phyloP scores from a whole-genome alignment of 2,329 filamentous ascomycete genomes.

The Diaporthe humulicola region DNA sequence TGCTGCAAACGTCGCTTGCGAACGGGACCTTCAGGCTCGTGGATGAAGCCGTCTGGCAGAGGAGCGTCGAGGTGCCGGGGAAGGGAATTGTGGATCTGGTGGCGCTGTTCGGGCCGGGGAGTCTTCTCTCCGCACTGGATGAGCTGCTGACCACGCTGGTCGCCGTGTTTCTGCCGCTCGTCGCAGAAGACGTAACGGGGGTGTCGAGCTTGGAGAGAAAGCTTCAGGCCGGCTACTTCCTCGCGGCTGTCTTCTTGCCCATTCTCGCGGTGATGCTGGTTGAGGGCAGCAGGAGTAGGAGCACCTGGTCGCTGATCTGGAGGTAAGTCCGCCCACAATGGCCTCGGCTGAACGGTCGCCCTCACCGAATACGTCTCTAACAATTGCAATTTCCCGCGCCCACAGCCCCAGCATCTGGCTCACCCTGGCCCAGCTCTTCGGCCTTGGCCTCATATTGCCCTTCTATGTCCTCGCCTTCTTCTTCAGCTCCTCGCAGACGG shows the following conservation, averaged over 20 bases:
- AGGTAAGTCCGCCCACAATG: neutral
- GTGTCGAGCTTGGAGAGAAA: slow-evolving; percentile 15
- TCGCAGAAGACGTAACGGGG: neutral
- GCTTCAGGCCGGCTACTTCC: slow-evolving; percentile 24
- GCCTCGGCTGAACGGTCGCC: neutral
- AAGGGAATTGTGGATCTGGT: neutral
- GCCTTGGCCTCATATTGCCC: slow-evolving; percentile 30
- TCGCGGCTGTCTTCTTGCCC: neutral
- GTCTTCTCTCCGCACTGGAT: neutral
- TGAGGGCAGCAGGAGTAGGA: slow-evolving; percentile 31
- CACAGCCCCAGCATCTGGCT: slow-evolving; percentile 24
- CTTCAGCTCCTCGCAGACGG: slow-evolving; percentile 13
- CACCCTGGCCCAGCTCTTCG: slow-evolving; percentile 21
- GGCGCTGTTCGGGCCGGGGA: neutral
- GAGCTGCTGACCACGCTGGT: slow-evolving; percentile 11
- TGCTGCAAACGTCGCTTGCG: neutral
- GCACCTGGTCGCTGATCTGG: slow-evolving; percentile 20
- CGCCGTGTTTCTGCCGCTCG: slow-evolving; percentile 15
- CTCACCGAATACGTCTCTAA: neutral
- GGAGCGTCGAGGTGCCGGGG: slow-evolving; percentile 4
- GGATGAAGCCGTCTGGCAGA: slow-evolving; percentile 31
- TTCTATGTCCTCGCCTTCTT: slow-evolving; percentile 25
- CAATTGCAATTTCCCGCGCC: too few species aligned
- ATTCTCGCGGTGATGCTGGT: slow-evolving; percentile 14
- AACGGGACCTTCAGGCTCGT: slow-evolving; percentile 30